phyloP scores from a whole-genome alignment of 1,284 basidiomycete genomes.

The Pterula multifida region DNA sequence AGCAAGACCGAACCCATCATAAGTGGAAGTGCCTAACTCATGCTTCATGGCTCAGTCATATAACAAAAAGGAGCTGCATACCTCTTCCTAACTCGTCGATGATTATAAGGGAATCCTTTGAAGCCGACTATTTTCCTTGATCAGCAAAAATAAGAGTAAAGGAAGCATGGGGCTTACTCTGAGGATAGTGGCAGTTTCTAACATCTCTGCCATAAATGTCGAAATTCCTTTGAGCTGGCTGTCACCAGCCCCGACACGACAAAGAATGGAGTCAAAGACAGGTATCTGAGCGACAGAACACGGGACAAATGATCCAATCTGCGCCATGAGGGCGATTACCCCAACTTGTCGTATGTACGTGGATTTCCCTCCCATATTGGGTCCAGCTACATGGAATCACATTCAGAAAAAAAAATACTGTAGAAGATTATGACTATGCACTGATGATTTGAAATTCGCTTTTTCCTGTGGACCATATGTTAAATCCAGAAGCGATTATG shows the following conservation, averaged over 20 bases:
- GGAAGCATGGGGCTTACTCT: conserved; percentile 35
- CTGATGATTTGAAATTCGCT: conserved; percentile 87
- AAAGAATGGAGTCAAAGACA: conserved; percentile 93
- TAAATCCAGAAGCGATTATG: conserved; percentile 8
- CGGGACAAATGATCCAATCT: conserved; percentile 92
- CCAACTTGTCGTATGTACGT: conserved; percentile 90
- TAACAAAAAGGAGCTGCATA: conserved; percentile 13
- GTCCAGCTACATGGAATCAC: conserved; percentile 51
- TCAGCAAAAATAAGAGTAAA: conserved; percentile 5
- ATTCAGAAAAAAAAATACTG: neutral
- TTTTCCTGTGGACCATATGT: conserved; percentile 28
- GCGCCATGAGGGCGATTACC: conserved; percentile 91
- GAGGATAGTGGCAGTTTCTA: conserved; percentile 93
- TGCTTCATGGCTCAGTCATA: conserved; percentile 3
- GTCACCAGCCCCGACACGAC: conserved; percentile 95
- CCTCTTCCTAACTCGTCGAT: conserved; percentile 97
- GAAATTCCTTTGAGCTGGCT: conserved; percentile 96
- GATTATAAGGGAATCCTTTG: conserved; percentile 89
- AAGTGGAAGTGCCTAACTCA: conserved; percentile 82
- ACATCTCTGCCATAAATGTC: conserved; percentile 99
- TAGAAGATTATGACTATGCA: conserved; percentile 20
- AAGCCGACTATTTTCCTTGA: conserved; percentile 54
- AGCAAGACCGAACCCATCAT: conserved; percentile 96
- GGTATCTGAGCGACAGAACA: conserved; percentile 79
- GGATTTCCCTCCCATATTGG: conserved; percentile 95